Evolutionary conservation across 148 eudicot genomes (phyloP), one percentile per base, ranked within the genome.

Genomic region (Nepenthes gracilis): DNA sequence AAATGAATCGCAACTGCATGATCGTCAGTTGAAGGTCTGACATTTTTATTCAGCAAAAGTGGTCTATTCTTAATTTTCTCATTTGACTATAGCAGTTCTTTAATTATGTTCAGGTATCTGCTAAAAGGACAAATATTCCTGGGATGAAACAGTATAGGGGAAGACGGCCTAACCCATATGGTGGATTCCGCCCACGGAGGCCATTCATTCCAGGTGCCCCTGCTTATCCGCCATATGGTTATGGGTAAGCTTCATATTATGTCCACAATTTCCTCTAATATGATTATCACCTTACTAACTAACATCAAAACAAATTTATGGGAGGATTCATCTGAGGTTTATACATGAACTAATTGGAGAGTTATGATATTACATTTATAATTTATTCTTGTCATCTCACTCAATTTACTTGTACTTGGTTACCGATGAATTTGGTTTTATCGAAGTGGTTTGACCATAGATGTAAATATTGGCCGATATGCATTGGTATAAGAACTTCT

Each of bases 141-240:
- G 94, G 89, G 32, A 64, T 83, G 89, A 86, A 83, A 58, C 86
- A 81, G 48, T 86, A 56, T 56, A 74, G 89, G 63, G 90, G 90
- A 57, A 80, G 90, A 67, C 74, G 74, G 36, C 80, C 86, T 35
- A 78, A 56, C 63, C 86, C 89, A 6, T 84, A 67, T 58, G 77
- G 67, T 40, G 72, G 74, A 40, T 49, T 49, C 53, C 82, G 85
- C 50, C 53, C 80, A 48, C 72, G 92, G 70, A 77, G 92, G 70
- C 93, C 93, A 36, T 85, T 71, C 71, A 80, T 82, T 75, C 81
- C 81, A 10, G 88, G 78, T 53, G 74, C 81, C 13, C 73, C 81
- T 57, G 61, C 72, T 53, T 87, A 59, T 70, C 52, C 85, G 67
- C 76, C 92, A 33, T 81, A 69, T 74, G 88, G 88, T 55, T 85